Base-by-base conservation (phyloP, 768 basidiomycete species). In the Lactarius quietus region DNA sequence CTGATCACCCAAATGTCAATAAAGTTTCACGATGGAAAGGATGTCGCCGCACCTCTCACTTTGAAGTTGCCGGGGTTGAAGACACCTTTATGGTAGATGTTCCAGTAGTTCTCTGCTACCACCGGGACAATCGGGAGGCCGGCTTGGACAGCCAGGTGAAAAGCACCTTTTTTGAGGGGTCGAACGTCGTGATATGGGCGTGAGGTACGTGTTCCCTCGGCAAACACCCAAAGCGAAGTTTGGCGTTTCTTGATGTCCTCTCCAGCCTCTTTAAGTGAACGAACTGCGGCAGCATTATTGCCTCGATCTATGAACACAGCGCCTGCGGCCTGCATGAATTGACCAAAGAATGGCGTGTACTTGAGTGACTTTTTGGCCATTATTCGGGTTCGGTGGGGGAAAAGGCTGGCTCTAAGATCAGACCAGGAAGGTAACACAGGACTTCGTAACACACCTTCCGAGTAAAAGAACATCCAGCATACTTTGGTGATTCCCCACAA, bases 131-230 rank as follows among this genome's bases (percentile, higher is more conserved):
- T 88, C 7, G 97, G 96, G 54, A 98, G 83, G 35, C 90, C 86
- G 15, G 93, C 87, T 76, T 95, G 88, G 29, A 98, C 83, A 33
- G 97, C 97, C 57, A 98, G 83, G 74, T 98, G 95, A 82, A 98
- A 98, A 3, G 94, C 95, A 45, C 97, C 97, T 76, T 98, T 99
- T 82, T 99, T 99, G 81, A 99, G 88, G 3, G 93, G 89, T 6
- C 91, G 81, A 74, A 99, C 77, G 36, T 84, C 82, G 9, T 89
- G 83, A 36, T 81, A 77, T 67, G 87, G 80, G 26, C 82, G 82
- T 63, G 83, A 83, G 52, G 92, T 86, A 39, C 96, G 86, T 14
- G 97, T 99, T 35, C 97, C 97, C 78, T 98, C 97, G 1, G 96
- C 93, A 78, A 93, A 98, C 76, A 99, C 87, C 90, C 93, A 96